phyloP scores from a whole-genome alignment of 495 filamentous ascomycete genomes.

The Xylaria flabelliformis region DNA sequence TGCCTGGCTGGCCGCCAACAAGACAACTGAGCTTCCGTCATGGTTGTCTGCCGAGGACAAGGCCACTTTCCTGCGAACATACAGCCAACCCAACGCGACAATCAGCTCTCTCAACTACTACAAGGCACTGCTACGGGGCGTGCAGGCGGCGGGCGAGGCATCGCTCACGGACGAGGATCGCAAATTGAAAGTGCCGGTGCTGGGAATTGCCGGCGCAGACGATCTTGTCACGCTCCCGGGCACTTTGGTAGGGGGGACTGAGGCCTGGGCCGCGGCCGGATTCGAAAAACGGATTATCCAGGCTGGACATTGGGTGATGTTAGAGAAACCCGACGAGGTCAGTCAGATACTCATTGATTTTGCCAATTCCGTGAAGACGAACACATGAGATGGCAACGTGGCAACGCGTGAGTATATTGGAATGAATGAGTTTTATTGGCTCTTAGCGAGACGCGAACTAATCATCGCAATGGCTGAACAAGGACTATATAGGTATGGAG shows the following conservation, averaged over 20 bases:
- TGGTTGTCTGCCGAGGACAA: slow-evolving; percentile 1
- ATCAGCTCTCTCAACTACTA: slow-evolving; percentile 1
- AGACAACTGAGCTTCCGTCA: background rate
- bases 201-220: background rate
- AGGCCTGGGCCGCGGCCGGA: background rate
- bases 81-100: background rate
- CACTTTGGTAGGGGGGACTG: background rate
- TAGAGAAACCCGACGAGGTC: slow-evolving; percentile 14
- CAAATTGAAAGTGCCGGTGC: background rate
- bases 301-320: slow-evolving; percentile 8
- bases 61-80: background rate
- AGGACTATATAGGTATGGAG: background rate
- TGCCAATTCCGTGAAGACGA: background rate
- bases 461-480: background rate
- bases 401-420: background rate
- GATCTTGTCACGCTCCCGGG: background rate
- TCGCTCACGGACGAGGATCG: slow-evolving; percentile 4
- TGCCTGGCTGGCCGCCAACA: background rate
- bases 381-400: background rate
- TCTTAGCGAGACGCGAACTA: background rate
- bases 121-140: slow-evolving; percentile 8
- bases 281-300: background rate
- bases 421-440: background rate
- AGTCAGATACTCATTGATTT: slow-evolving; percentile 9
- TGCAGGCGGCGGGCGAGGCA: background rate